These are phyloP conservation scores for Ustilago tritici DNA, from an alignment of 1,284 basidiomycete species.

Conservation along the genomic window DNA sequence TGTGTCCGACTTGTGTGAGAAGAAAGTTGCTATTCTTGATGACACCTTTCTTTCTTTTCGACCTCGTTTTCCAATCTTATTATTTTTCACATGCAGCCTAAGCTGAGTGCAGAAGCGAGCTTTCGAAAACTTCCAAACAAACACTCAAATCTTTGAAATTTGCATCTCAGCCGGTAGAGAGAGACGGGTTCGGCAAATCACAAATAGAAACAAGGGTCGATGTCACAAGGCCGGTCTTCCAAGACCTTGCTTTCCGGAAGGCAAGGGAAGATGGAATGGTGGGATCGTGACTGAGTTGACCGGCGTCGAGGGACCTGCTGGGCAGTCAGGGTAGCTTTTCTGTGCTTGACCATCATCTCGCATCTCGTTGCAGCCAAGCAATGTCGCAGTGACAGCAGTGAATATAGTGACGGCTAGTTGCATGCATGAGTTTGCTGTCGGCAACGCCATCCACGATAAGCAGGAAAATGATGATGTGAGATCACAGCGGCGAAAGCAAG, in stretches of 20 bases:
- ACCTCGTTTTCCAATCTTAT: neutral
- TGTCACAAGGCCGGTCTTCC: no score
- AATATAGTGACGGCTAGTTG: neutral
- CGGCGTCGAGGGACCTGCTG: no score
- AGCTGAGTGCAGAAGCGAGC: slow-evolving; percentile 7
- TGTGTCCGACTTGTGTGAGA: neutral
- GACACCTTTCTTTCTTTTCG: neutral
- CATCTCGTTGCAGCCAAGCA: neutral
- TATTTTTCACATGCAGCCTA: slow-evolving; percentile 29
- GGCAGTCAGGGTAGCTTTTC: no score
- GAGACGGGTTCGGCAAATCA: neutral
- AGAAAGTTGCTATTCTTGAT: slow-evolving; percentile 25
- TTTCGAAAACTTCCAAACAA: slow-evolving; percentile 1
- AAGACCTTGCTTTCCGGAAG: no score
- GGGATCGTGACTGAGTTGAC: no score
- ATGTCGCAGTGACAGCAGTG: neutral
- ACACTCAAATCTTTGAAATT: neutral
- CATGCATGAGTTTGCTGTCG: slow-evolving; percentile 8
- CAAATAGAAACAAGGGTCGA: no score
- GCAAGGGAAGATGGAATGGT: no score
- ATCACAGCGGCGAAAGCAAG: neutral
- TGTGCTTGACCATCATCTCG: neutral
- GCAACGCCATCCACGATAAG: slow-evolving; percentile 1
- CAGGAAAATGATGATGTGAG: neutral
- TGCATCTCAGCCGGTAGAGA: neutral